Base-by-base conservation (phyloP, 306 rosid genomes). In the Begonia fuchsioides region DNA sequence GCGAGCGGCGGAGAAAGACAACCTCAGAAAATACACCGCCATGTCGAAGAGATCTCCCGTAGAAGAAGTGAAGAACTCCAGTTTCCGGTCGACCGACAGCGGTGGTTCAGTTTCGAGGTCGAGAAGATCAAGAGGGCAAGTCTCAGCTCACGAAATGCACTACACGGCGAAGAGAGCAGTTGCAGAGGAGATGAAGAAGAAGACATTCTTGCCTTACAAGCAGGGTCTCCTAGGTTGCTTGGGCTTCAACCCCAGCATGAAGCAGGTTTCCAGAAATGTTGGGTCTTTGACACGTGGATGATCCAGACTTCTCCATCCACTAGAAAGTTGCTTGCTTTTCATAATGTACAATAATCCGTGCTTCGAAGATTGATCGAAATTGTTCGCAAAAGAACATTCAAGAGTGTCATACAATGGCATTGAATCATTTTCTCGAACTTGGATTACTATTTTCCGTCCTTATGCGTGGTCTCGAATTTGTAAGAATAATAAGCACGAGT, bases 1-100 rank as follows among this genome's bases (percentile, higher is more conserved):
- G 32, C 49, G 83, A 8, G 73, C 55, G 2, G 46, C 76, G 2
- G 78, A 59, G 7, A 76, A 59, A 55, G 74, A 77, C 9, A 63
- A 70, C 4, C 9, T 69, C 13, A 54, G 61, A 49, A 75, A 72
- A 44, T 80, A 67, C 39, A 35, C 59, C 0, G 63, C 43, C 5
- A 49, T 72, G 64, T 61, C 80, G 7, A 76, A 72, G 47, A 69
- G 55, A 53, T 54, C 55, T 10, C 57, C 52, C 39, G 50, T 52
- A 9, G 75, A 69, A 51, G 80, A 76, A 41, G 70, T 43, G 0
- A 62, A 66, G 15, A 59, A 62, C 43, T 43, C 66, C 2, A 15
- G 57, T 46, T 44, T 41, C 54, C 17, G 64, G 50, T 35, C 61
- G 10, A 55, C 39, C 39, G 12, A 52, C 45, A 15, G 61, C 19